Percentiles rank a stretch among this genome's conserved stretches.
phyloP scores from a whole-genome alignment of 371 early-diverging fungal genomes.

The Blakeslea trispora region DNA sequence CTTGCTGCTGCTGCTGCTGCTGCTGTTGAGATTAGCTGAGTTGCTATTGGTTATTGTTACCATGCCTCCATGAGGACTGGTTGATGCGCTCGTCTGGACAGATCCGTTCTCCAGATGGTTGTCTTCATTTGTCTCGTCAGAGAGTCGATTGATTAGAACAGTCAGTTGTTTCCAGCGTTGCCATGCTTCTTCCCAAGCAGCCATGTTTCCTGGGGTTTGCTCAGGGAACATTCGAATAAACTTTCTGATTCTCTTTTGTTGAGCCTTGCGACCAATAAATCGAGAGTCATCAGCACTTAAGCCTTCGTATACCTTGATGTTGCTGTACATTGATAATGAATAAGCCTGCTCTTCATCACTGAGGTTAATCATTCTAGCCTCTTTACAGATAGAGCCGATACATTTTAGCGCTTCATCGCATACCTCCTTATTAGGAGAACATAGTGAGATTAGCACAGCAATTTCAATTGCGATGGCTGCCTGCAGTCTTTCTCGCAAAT shows the following conservation, averaged over 20 bases:
- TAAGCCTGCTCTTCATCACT: slow-evolving; percentile 53
- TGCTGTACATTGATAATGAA: slow-evolving; percentile 64
- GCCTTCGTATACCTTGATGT: slow-evolving; percentile 69
- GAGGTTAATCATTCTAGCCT: slow-evolving; percentile 59
- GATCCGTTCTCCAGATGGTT: background rate
- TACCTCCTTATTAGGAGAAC: slow-evolving; percentile 73
- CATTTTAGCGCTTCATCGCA: slow-evolving; percentile 61
- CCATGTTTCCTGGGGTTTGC: slow-evolving; percentile 76
- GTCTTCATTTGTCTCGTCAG: slow-evolving; percentile 42
- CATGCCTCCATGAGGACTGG: background rate
- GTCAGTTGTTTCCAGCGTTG: slow-evolving; percentile 72
- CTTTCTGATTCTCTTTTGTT: slow-evolving; percentile 77
- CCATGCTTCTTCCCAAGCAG: slow-evolving; percentile 90
- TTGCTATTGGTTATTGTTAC: background rate
- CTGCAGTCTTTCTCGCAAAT: slow-evolving; percentile 65
- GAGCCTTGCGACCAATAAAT: slow-evolving; percentile 69
- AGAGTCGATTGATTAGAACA: slow-evolving; percentile 40
- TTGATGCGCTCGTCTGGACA: background rate
- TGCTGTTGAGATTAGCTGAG: background rate
- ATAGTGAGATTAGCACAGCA: slow-evolving; percentile 71
- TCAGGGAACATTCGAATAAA: slow-evolving; percentile 65
- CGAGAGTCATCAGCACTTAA: slow-evolving; percentile 57
- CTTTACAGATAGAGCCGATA: slow-evolving; percentile 61
- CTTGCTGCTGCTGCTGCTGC: slow-evolving; percentile 1
- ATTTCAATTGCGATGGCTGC: slow-evolving; percentile 77